Evolutionary conservation across 495 filamentous ascomycete genomes (phyloP).

Genomic region (Xylaria venustula): DNA sequence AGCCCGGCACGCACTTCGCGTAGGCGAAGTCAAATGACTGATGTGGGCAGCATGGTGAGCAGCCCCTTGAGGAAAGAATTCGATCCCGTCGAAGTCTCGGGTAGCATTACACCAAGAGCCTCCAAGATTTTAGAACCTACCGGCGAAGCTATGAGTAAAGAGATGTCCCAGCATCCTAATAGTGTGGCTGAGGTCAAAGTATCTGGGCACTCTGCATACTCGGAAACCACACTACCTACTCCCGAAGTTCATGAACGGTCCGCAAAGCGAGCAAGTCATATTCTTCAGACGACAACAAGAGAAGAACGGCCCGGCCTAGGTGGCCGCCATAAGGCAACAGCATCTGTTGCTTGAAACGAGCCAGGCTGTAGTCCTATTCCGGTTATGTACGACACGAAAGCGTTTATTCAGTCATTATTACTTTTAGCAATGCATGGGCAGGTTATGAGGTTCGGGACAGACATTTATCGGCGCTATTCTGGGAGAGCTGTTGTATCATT

Average conservation of each 20-base stretch:
- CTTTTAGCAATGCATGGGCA: slow-evolving; percentile 7
- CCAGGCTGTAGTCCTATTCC: not conserved
- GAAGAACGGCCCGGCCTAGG: slow-evolving; percentile 15
- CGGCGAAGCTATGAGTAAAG: slow-evolving; percentile 1
- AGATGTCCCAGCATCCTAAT: not conserved
- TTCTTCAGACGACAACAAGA: not conserved
- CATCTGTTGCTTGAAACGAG: slow-evolving; percentile 17
- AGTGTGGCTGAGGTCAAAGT: not conserved
- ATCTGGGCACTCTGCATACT: not conserved
- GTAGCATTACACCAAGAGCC: slow-evolving; percentile 17
- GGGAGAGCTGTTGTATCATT: slow-evolving; percentile 7
- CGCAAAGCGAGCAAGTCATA: slow-evolving; percentile 6
- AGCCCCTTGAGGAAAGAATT: slow-evolving; percentile 31
- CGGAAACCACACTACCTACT: not conserved
- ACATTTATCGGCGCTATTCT: slow-evolving; percentile 10
- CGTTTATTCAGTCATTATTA: slow-evolving; percentile 12
- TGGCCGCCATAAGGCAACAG: slow-evolving; percentile 13
- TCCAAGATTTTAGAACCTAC: slow-evolving; percentile 5
- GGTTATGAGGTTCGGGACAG: slow-evolving; percentile 3
- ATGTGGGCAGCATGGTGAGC: slow-evolving; percentile 22
- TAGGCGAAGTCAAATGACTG: slow-evolving; percentile 35
- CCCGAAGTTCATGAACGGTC: slow-evolving; percentile 10
- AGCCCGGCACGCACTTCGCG: slow-evolving; percentile 53
- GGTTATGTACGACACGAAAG: slow-evolving; percentile 6
- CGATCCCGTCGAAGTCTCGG: slow-evolving; percentile 22